Evolutionary conservation across 192 early-diverging fungal species (phyloP).

Genomic region (Coemansia sp.): DNA sequence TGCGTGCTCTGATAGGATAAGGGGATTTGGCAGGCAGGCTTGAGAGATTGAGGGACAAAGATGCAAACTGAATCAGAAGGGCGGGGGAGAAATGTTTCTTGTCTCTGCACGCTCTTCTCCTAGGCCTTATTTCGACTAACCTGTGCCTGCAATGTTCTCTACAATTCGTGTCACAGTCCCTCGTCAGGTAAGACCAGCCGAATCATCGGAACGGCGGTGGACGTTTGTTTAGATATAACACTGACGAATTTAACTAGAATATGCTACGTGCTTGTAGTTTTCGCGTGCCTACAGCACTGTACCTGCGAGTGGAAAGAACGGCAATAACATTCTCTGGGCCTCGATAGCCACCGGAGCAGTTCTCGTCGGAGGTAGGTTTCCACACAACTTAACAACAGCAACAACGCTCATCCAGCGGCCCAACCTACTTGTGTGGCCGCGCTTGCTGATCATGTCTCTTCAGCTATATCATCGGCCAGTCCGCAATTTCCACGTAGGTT

Average conservation of each 20-base stretch:
- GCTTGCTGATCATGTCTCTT: not conserved
- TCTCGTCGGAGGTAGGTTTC: constrained; percentile 45
- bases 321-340: constrained; percentile 40
- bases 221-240: not conserved
- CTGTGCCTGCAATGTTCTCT: constrained; percentile 32
- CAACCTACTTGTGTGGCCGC: not conserved
- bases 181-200: constrained; percentile 29
- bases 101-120: not conserved
- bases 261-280: constrained; percentile 26
- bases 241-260: too few relatives aligned
- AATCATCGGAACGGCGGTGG: not conserved
- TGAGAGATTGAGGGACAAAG: not conserved
- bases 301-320: constrained; percentile 18
- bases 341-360: constrained; percentile 47
- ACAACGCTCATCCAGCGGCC: not conserved
- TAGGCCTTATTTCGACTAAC: not conserved
- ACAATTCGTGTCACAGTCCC: constrained; percentile 33
- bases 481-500: constrained; percentile 30
- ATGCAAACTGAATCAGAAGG: not conserved
- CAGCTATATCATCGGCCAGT: constrained; percentile 3
- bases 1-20: not conserved
- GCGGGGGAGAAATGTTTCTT: not conserved
- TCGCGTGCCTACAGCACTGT: constrained; percentile 48
- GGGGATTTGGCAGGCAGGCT: not conserved
- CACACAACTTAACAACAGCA: not conserved